A percentile compares a stretch with the other conserved stretches of the same genome.
Conservation (phyloP, 805 yeast species). For the Metschnikowia gelsemii region DNA sequence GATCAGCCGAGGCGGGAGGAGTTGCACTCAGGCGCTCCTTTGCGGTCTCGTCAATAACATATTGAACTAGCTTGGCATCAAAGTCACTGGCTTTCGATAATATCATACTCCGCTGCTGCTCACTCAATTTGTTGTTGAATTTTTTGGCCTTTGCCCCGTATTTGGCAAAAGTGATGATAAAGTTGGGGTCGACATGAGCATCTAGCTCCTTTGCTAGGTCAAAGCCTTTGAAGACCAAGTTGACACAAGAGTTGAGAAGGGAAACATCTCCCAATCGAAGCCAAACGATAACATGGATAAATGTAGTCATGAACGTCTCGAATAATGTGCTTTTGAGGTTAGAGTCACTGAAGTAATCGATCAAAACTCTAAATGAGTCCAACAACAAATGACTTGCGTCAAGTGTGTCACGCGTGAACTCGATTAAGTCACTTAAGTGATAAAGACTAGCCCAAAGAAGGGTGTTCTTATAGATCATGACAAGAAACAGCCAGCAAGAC, state of each 20-base stretch:
- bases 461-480: slow-evolving; percentile 65
- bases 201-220: slow-evolving; percentile 59
- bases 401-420: slow-evolving; percentile 82
- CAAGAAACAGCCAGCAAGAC: slow-evolving; percentile 67
- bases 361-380: slow-evolving; percentile 56
- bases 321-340: slow-evolving; percentile 35
- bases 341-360: slow-evolving; percentile 20
- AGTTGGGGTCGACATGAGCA: slow-evolving; percentile 49
- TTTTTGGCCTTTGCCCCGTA: slow-evolving; percentile 66
- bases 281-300: slow-evolving; percentile 74
- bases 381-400: slow-evolving; percentile 60
- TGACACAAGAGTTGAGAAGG: slow-evolving; percentile 69
- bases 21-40: slow-evolving; percentile 37
- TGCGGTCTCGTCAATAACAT: slow-evolving; percentile 29
- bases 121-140: slow-evolving; percentile 67
- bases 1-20: slow-evolving; percentile 5
- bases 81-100: slow-evolving; percentile 58
- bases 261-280: slow-evolving; percentile 78
- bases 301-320: slow-evolving; percentile 55
- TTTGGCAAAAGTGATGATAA: slow-evolving; percentile 57
- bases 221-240: slow-evolving; percentile 62
- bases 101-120: slow-evolving; percentile 63
- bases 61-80: slow-evolving; percentile 54
- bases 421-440: slow-evolving; percentile 57
- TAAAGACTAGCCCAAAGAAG: slow-evolving; percentile 72